phyloP scores from a whole-genome alignment of 345 rosid species.

The Carallia pectinifolia region DNA sequence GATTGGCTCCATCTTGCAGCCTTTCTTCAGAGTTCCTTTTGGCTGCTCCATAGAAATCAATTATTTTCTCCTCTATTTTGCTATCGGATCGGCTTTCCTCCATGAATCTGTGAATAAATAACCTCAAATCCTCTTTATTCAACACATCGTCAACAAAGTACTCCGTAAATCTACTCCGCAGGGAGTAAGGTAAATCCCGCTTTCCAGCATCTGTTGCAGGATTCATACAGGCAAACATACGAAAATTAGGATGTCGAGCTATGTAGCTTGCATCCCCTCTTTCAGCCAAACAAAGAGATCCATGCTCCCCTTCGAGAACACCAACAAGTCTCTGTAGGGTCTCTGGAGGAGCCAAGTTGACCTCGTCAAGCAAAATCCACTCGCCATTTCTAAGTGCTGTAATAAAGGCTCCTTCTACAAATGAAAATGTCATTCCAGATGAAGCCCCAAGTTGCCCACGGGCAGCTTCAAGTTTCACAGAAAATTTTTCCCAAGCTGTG shows the following conservation, averaged over 20 bases:
- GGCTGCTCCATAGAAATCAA: conserved; percentile 71
- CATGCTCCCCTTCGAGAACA: conserved; percentile 88
- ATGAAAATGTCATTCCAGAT: conserved; percentile 83
- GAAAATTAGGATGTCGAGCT: conserved; percentile 70
- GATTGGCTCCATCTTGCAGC: conserved; percentile 98
- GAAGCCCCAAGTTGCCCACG: conserved; percentile 52
- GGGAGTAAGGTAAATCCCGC: conserved; percentile 72
- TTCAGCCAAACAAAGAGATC: conserved; percentile 93
- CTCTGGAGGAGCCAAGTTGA: conserved; percentile 95
- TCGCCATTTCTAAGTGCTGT: conserved; percentile 83
- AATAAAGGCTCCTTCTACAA: conserved; percentile 96
- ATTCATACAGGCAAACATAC: conserved; percentile 94
- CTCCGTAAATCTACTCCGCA: conserved; percentile 85
- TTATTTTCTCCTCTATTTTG: conserved; percentile 52
- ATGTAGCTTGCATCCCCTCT: conserved; percentile 76
- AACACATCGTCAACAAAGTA: conserved; percentile 80
- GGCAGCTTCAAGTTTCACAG: conserved; percentile 51
- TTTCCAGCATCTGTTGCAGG: conserved; percentile 99
- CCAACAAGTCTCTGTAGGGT: conserved; percentile 83
- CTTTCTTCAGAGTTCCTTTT: conserved; percentile 74
- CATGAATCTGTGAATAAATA: conserved; percentile 66
- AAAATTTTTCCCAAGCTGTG: conserved; percentile 52
- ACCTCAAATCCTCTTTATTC: conserved; percentile 67
- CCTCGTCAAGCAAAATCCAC: conserved; percentile 97
- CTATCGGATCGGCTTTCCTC: conserved; percentile 52